Percentiles rank a stretch among this genome's conserved stretches.
These are phyloP conservation scores for Aureobasidium sp. DNA, from an alignment of 2,329 filamentous ascomycete species.

Conservation along the genomic window DNA sequence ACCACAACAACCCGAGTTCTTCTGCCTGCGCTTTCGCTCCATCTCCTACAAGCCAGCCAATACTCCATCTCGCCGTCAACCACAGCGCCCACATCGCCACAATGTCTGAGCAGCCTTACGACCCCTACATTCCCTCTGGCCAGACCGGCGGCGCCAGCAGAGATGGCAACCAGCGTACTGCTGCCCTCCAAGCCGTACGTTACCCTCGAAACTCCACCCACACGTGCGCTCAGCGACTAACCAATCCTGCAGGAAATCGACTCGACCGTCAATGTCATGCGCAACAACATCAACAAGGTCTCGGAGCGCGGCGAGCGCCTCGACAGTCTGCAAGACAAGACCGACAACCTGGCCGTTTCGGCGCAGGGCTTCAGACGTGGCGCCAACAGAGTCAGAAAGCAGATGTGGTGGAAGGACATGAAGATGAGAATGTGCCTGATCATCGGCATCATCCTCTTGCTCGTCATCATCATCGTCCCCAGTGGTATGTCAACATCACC, in stretches of 20 bases:
- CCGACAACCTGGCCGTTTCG: constrained; percentile 81
- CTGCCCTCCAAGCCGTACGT: constrained; percentile 79
- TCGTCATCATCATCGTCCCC: constrained; percentile 91
- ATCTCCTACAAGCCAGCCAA: background rate
- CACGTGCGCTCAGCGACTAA: background rate
- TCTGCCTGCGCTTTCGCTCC: background rate
- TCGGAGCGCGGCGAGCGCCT: constrained; percentile 85
- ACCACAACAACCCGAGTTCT: background rate
- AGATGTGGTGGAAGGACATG: constrained; percentile 99
- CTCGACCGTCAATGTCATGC: constrained; percentile 89
- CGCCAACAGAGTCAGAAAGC: constrained; percentile 82
- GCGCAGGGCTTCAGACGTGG: constrained; percentile 94
- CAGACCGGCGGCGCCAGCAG: constrained; percentile 35
- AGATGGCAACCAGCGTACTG: constrained; percentile 55
- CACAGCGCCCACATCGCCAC: constrained; percentile 18
- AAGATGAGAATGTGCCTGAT: constrained; percentile 99
- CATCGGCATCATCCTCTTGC: constrained; percentile 78
- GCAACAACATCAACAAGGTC: constrained; percentile 95
- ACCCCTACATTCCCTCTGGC: constrained; percentile 72
- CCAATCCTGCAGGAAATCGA: constrained; percentile 75
- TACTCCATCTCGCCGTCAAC: background rate
- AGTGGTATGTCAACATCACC: constrained; percentile 54
- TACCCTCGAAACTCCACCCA: background rate
- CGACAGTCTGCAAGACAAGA: constrained; percentile 86
- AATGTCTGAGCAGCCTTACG: constrained; percentile 64